Base-by-base conservation (phyloP, 2,329 filamentous ascomycete genomes). In the Cadophora gregata region DNA sequence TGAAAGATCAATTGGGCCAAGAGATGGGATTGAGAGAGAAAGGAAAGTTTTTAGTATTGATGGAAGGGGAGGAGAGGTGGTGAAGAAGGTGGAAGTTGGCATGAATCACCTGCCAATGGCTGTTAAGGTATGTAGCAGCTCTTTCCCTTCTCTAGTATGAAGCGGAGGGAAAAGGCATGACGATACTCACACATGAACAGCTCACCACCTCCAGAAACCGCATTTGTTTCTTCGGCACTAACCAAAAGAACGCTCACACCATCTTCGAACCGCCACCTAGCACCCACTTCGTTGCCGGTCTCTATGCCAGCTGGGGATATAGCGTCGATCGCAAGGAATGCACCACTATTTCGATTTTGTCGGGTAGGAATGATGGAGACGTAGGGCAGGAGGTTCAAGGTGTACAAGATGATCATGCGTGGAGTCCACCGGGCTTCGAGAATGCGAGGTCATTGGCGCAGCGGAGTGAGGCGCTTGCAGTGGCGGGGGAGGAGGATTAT, bases 31-130 rank as follows among this genome's bases (percentile, higher is more conserved):
- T 0, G 59, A 60, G 25, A n/a, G 25, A 6, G 47, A 55, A 5
- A 51, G 31, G 48, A 63, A 68, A 59, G 29, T 55, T 27, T 67
- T 67, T 19, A 27, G 45, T 1, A 68, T 70, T 42, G 60, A 69
- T 61, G 67, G 67, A 1, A 25, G n/a, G n/a, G 63, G 58, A 31
- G 64, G 69, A 0, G 67, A 69, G 59, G 55, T 61, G 14, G 56
- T 69, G 9, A 56, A 58, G 1, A 69, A 64, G 42, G 60, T 69
- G 12, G 59, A 69, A 29, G 47, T 70, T 19, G 67, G 67, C 14
- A 67, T 69, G 63, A 69, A 69, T 60, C 42, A 24, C 59, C 29
- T 69, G n/a, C 67, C 65, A 9, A 55, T 63, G 47, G 67, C 67
- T 55, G 50, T 70, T 5, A 69, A 70, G 48, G 67, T 69, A 65